Conservation (phyloP, 306 rosid genomes). For the Fagus sylvatica region DNA sequence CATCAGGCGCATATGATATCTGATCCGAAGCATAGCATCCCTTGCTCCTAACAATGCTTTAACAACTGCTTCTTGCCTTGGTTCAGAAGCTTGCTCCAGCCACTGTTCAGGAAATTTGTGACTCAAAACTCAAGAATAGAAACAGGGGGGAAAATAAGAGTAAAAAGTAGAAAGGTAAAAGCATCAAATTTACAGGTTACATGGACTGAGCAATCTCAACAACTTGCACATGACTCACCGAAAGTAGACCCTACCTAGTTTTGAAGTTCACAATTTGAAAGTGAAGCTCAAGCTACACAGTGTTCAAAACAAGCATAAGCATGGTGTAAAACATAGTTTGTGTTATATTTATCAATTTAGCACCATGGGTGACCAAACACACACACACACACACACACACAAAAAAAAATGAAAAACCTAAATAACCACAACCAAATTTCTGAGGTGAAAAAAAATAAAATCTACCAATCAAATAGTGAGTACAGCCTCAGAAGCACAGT, state of each 20-base stretch:
- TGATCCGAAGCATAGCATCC: conserved; percentile 80
- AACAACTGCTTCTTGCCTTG: conserved; percentile 51
- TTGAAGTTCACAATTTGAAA: conserved; percentile 22
- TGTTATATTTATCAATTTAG: conserved; percentile 1
- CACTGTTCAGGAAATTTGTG: conserved; percentile 57
- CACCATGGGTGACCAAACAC: background rate
- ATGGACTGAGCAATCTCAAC: background rate
- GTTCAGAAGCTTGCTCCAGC: conserved; percentile 71
- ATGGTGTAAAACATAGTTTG: conserved; percentile 11
- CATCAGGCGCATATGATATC: conserved; percentile 78
- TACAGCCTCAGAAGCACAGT: background rate
- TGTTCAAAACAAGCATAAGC: conserved; percentile 1
- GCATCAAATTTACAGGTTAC: background rate
- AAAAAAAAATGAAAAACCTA: background rate
- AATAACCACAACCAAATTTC: background rate
- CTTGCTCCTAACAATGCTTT: conserved; percentile 77
- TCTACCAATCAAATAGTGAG: background rate
- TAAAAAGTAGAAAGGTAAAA: conserved; percentile 2
- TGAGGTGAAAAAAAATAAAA: background rate
- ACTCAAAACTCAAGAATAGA: conserved; percentile 30
- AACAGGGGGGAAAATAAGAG: background rate
- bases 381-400: background rate
- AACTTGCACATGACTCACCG: conserved; percentile 8
- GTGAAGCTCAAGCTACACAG: conserved; percentile 15
- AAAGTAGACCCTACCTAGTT: conserved; percentile 14